These are phyloP conservation scores for Fremontodendron californicum DNA, from an alignment of 345 rosid genomes.

Conservation along the genomic window DNA sequence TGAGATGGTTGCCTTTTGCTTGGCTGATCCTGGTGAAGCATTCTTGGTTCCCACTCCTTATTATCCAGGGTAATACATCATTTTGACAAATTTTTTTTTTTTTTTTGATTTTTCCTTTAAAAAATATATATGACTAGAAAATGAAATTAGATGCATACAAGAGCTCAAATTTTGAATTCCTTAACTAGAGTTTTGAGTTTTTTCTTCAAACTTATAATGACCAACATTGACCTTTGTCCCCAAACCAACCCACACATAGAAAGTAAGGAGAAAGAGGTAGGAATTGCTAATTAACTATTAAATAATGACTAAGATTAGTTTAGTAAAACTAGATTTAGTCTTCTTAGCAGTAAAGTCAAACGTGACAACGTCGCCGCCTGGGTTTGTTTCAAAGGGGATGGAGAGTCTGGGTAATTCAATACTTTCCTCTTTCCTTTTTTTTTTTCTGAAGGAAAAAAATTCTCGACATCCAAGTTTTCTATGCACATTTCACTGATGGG, in stretches of 20 bases:
- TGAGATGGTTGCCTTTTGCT: slow-evolving; percentile 76
- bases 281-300: background rate
- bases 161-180: background rate
- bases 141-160: background rate
- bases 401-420: background rate
- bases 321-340: background rate
- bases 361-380: slow-evolving; percentile 4
- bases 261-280: background rate
- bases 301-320: background rate
- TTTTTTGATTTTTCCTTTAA: background rate
- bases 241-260: background rate
- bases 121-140: background rate
- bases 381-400: background rate
- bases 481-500: background rate
- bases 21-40: slow-evolving; percentile 87
- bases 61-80: slow-evolving; percentile 78
- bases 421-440: background rate
- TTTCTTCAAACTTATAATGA: background rate
- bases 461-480: background rate
- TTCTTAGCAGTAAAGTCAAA: slow-evolving; percentile 6
- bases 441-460: background rate
- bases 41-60: slow-evolving; percentile 95
- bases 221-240: background rate
- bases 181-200: background rate
- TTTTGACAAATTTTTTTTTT: background rate